These are phyloP conservation scores for Cyclostephanos tholiformis DNA, from an alignment of 108 stramenopile species.

Conservation along the genomic window DNA sequence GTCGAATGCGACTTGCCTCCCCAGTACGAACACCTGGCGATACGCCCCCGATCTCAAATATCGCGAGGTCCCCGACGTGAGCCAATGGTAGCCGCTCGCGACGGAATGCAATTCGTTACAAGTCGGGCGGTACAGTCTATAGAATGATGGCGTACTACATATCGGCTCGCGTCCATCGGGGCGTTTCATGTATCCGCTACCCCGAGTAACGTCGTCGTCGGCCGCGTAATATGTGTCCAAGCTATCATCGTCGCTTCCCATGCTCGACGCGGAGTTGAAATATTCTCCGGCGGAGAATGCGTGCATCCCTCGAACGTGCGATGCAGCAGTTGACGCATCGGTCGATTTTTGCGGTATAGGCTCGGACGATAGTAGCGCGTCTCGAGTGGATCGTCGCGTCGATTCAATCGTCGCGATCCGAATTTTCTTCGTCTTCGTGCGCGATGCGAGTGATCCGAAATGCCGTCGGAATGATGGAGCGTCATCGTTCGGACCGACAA, in stretches of 20 bases:
- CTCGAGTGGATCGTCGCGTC: conserved; percentile 1
- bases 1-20: conserved; percentile 10
- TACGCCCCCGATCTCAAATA: conserved; percentile 43
- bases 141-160: conserved; percentile 47
- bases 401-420: not conserved
- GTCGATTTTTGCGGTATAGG: not conserved
- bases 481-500: not conserved
- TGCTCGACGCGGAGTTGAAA: not conserved
- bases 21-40: conserved; percentile 53
- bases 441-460: not conserved
- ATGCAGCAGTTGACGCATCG: not conserved
- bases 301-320: not conserved
- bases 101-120: conserved; percentile 56
- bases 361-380: conserved; percentile 3
- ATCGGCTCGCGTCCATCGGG: conserved; percentile 18
- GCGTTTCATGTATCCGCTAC: conserved; percentile 20
- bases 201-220: conserved; percentile 41
- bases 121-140: conserved; percentile 46
- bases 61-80: conserved; percentile 4
- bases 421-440: not conserved
- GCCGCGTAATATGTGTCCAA: conserved; percentile 41
- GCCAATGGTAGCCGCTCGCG: conserved; percentile 14
- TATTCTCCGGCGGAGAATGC: conserved; percentile 4
- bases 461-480: not conserved
- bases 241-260: conserved; percentile 42